These are phyloP conservation scores for Raphanus sativus DNA, from an alignment of 345 rosid species.

Conservation along the genomic window DNA sequence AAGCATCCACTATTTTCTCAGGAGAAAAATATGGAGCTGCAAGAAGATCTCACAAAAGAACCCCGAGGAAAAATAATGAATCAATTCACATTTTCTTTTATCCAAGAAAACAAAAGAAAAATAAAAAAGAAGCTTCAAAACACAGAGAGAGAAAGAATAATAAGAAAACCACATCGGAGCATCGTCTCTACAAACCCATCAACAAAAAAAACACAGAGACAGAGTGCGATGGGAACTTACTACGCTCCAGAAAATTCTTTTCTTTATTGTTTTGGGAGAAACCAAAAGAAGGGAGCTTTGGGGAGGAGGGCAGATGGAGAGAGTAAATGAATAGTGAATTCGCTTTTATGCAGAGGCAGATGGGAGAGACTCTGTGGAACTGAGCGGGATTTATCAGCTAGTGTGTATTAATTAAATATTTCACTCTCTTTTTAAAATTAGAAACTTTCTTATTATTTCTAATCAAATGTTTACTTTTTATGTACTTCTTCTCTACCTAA, in stretches of 20 bases:
- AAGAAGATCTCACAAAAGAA: conserved; percentile 11
- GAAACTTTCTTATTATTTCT: no score
- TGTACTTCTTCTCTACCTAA: not conserved
- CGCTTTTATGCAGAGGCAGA: conserved; percentile 35
- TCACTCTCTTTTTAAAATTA: not conserved
- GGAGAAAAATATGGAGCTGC: conserved; percentile 12
- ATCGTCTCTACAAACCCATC: not conserved
- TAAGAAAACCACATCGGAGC: not conserved
- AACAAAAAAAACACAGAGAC: not conserved
- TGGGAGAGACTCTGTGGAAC: not conserved
- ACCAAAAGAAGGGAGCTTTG: conserved; percentile 23
- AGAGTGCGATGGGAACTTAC: conserved; percentile 23
- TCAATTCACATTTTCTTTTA: conserved; percentile 1
- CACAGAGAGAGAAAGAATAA: not conserved
- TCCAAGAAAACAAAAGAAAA: not conserved
- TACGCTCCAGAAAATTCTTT: conserved; percentile 14
- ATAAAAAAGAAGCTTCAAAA: not conserved
- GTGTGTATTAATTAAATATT: not conserved
- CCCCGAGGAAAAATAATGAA: not conserved
- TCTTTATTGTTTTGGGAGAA: not conserved
- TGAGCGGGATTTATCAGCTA: conserved; percentile 36
- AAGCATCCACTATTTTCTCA: conserved; percentile 6
- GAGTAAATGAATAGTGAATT: conserved; percentile 37
- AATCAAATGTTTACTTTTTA: conserved; percentile 2
- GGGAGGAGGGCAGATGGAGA: conserved; percentile 28